Percentiles rank a stretch among this genome's conserved stretches.
Conservation (phyloP, 2,329 filamentous ascomycete species). For the Nemania sp. region DNA sequence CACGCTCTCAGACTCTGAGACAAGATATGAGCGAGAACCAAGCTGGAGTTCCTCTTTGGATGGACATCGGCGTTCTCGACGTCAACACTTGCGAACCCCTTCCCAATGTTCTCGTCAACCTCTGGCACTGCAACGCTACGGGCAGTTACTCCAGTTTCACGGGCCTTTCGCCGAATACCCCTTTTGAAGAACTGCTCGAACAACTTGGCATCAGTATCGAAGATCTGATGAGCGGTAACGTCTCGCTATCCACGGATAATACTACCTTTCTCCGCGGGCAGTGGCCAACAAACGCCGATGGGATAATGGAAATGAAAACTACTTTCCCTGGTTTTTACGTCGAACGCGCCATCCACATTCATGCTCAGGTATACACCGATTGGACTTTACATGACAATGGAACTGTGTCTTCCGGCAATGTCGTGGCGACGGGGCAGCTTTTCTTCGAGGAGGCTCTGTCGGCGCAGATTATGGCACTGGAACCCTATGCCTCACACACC, state of each 20-base stretch:
- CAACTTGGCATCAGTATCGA: conserved; percentile 48
- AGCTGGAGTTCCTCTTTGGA: conserved; percentile 46
- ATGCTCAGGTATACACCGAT: conserved; percentile 38
- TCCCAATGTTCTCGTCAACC: conserved; percentile 49
- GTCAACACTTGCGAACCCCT: conserved; percentile 50
- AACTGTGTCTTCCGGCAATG: conserved; percentile 37
- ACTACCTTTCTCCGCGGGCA: conserved; percentile 49
- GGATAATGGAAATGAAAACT: conserved; percentile 47
- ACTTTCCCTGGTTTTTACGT: conserved; percentile 44
- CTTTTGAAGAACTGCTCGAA: conserved; percentile 47
- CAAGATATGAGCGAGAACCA: conserved; percentile 19
- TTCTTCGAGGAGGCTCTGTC: conserved; percentile 38
- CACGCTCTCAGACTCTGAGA: conserved; percentile 48
- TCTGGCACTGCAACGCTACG: conserved; percentile 53
- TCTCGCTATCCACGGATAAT: conserved; percentile 47
- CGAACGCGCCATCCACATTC: conserved; percentile 44
- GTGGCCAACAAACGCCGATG: conserved; percentile 48
- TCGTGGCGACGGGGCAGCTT: conserved; percentile 37
- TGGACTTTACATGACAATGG: conserved; percentile 39
- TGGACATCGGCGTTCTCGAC: conserved; percentile 53
- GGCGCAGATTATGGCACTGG: conserved; percentile 50
- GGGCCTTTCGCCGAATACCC: conserved; percentile 48
- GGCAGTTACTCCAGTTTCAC: conserved; percentile 49
- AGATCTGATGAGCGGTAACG: conserved; percentile 24
- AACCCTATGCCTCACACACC: conserved; percentile 52